These are phyloP conservation scores for Melaleuca quinquenervia DNA, from an alignment of 345 rosid genomes.

Conservation along the genomic window DNA sequence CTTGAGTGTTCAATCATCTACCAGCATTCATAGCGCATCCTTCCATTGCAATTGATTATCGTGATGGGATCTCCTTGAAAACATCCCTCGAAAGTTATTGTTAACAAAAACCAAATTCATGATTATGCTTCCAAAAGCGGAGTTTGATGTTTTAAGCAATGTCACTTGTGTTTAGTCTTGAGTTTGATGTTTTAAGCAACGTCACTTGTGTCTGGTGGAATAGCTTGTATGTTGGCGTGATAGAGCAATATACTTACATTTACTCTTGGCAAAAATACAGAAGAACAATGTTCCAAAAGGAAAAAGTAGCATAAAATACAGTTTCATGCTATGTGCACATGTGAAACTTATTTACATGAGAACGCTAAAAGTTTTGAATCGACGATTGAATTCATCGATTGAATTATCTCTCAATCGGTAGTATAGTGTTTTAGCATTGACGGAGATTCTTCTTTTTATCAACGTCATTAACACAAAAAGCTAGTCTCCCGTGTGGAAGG, in stretches of 20 bases:
- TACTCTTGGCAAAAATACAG: background rate
- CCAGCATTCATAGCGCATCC: fast-evolving
- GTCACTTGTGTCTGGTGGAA: too few relatives aligned
- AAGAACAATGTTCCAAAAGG: background rate
- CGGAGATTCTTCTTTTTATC: background rate
- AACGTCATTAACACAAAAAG: background rate
- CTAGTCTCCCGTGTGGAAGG: background rate
- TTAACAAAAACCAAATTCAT: background rate
- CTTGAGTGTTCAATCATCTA: background rate
- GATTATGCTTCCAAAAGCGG: background rate
- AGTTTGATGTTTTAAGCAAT: fast-evolving
- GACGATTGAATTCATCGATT: background rate
- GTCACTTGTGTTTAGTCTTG: fast-evolving
- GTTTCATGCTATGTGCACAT: background rate
- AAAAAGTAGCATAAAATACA: background rate
- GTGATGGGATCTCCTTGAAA: fast-evolving
- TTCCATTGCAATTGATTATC: background rate
- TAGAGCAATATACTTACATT: background rate
- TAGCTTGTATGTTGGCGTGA: background rate
- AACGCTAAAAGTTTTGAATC: background rate
- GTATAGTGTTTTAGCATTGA: background rate
- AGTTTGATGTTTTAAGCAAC: fast-evolving
- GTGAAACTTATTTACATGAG: background rate
- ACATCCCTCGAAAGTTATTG: fast-evolving
- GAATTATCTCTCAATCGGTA: background rate